Evolutionary conservation across 1,284 basidiomycete genomes (phyloP).

Genomic region (Irpex rosettiformis): DNA sequence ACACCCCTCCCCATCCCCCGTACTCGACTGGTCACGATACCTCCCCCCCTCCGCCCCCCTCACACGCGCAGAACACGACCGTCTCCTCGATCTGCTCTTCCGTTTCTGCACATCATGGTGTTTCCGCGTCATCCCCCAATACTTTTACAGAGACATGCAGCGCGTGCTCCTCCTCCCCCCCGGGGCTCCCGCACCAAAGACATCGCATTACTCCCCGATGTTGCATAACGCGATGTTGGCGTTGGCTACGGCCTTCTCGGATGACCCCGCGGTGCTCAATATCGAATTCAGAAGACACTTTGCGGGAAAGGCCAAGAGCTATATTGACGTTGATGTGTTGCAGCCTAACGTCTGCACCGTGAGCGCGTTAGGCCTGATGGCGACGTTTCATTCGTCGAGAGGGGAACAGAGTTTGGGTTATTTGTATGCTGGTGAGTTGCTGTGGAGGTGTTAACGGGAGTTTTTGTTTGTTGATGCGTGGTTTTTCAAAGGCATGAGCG

Average conservation of each 20-base stretch:
- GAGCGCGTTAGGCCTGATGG: conserved; percentile 53
- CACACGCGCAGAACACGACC: conserved; percentile 50
- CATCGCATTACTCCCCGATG: conserved; percentile 66
- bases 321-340: conserved; percentile 54
- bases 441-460: neutral
- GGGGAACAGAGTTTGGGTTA: conserved; percentile 58
- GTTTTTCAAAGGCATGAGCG: conserved; percentile 43
- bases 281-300: conserved; percentile 44
- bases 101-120: conserved; percentile 62
- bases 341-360: conserved; percentile 58
- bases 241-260: conserved; percentile 55
- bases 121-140: conserved; percentile 36
- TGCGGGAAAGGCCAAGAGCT: conserved; percentile 50
- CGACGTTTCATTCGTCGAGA: conserved; percentile 53
- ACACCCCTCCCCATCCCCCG: conserved; percentile 25
- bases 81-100: conserved; percentile 53
- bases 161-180: conserved; percentile 44
- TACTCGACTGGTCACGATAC: conserved; percentile 56
- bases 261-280: conserved; percentile 48
- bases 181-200: conserved; percentile 40
- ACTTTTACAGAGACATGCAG: conserved; percentile 63
- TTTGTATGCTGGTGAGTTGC: conserved; percentile 49
- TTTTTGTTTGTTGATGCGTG: conserved; percentile 4
- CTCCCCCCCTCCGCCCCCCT: conserved; percentile 45
- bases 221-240: conserved; percentile 66